Percentiles rank a stretch among this genome's conserved stretches.
Evolutionary conservation across 108 stramenopile species (phyloP).

Genomic region (Aurantiochytrium sp.): DNA sequence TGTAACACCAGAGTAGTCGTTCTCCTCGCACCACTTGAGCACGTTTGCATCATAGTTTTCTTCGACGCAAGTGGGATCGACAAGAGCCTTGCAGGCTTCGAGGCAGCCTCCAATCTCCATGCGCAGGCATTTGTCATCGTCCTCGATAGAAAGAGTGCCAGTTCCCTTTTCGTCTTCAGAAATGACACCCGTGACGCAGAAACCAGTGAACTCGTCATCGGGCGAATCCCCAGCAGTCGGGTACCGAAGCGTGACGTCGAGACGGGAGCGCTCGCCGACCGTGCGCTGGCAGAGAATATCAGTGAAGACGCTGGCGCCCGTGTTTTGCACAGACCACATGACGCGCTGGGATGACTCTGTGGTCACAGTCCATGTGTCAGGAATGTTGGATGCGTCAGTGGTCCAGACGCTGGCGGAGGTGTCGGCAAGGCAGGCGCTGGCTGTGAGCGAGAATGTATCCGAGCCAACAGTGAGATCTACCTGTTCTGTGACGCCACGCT

Average conservation of each 20-base stretch:
- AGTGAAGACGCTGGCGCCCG: background rate
- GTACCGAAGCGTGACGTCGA: background rate
- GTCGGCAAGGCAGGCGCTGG: background rate
- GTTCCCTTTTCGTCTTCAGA: too few species aligned
- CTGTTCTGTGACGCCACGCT: background rate
- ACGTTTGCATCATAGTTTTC: background rate
- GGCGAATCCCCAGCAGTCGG: background rate
- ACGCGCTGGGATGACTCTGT: background rate
- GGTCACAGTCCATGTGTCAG: background rate
- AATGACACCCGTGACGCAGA: background rate
- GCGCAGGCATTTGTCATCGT: background rate
- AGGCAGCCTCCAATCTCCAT: background rate
- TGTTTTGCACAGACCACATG: background rate
- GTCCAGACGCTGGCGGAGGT: background rate
- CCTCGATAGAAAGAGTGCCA: background rate
- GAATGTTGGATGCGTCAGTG: background rate
- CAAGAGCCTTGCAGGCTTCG: background rate
- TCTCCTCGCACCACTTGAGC: background rate
- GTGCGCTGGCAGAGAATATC: background rate
- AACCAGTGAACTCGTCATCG: background rate
- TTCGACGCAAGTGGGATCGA: background rate
- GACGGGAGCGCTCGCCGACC: background rate
- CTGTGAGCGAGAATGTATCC: background rate
- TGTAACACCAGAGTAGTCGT: background rate
- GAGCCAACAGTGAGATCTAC: background rate